These are phyloP conservation scores for Scheffersomyces titani DNA, from an alignment of 1,139 yeast species.

Conservation along the genomic window DNA sequence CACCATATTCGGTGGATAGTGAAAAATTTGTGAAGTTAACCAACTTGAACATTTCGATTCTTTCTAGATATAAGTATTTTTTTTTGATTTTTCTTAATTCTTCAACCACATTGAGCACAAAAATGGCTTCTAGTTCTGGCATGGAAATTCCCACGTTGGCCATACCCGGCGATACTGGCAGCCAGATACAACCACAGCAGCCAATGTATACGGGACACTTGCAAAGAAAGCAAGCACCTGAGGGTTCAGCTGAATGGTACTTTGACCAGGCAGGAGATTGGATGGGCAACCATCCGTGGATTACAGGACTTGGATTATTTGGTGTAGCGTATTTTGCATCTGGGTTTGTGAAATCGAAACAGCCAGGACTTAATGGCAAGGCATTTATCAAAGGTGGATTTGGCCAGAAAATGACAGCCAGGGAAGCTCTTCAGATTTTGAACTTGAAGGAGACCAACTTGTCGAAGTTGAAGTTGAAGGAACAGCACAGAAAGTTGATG, in stretches of 20 bases:
- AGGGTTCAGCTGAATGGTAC: conserved; percentile 62
- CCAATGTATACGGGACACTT: conserved; percentile 42
- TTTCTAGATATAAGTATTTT: not conserved
- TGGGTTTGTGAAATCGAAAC: conserved; percentile 67
- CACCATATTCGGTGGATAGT: not conserved
- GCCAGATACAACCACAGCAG: conserved; percentile 13
- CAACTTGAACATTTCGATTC: not conserved
- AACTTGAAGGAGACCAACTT: conserved; percentile 80
- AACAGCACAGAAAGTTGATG: conserved; percentile 86
- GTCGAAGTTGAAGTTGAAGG: conserved; percentile 78
- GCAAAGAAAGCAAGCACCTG: conserved; percentile 42
- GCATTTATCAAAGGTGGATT: conserved; percentile 85
- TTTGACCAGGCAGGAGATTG: conserved; percentile 65
- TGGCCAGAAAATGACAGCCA: conserved; percentile 84
- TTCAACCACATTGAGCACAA: not conserved
- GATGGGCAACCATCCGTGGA: conserved; percentile 75
- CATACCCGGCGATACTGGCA: conserved; percentile 54
- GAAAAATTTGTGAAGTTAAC: not conserved
- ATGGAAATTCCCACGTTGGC: conserved; percentile 62
- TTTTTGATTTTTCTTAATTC: not conserved
- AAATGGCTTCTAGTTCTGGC: conserved; percentile 4
- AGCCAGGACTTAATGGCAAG: conserved; percentile 72
- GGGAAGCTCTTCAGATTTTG: conserved; percentile 87
- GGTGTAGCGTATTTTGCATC: conserved; percentile 66
- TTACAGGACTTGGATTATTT: conserved; percentile 71